These are phyloP conservation scores for Cardiosporidium cionae DNA, from an alignment of 169 alveolate genomes.

Conservation along the genomic window DNA sequence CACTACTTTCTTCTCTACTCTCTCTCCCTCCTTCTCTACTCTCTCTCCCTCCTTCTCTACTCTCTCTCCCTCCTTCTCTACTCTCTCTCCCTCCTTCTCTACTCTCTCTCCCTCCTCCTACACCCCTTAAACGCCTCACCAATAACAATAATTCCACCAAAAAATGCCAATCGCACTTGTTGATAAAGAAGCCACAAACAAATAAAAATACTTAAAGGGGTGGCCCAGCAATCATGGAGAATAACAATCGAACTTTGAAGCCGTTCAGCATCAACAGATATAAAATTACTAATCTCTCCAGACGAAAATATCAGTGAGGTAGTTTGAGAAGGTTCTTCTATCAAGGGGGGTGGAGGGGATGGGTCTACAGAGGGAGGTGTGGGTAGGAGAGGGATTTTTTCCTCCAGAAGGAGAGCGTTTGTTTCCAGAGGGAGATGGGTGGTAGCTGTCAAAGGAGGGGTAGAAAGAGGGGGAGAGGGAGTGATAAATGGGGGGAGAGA, in stretches of 20 bases:
- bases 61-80: not conserved
- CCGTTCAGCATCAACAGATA: slow-evolving; percentile 17
- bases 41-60: too few relatives aligned
- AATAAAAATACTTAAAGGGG: slow-evolving; percentile 8
- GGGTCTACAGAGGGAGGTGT: too few relatives aligned
- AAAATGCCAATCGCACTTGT: slow-evolving; percentile 8
- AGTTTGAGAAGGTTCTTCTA: too few relatives aligned
- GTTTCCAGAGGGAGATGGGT: too few relatives aligned
- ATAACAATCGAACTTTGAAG: not conserved
- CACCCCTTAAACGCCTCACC: not conserved
- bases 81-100: not conserved
- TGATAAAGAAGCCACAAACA: not conserved
- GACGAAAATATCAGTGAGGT: not conserved
- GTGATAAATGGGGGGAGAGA: too few relatives aligned
- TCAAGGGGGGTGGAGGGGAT: too few relatives aligned
- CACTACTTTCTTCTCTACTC: too few relatives aligned
- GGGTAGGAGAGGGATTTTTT: too few relatives aligned
- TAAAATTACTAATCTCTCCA: slow-evolving; percentile 4
- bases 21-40: too few relatives aligned
- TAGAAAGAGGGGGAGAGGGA: too few relatives aligned
- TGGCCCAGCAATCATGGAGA: slow-evolving; percentile 21
- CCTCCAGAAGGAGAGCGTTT: too few relatives aligned
- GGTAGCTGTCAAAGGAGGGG: too few relatives aligned
- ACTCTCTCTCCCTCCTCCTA: not conserved
- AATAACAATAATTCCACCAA: not conserved